Evolutionary conservation across 2,329 filamentous ascomycete genomes (phyloP), one percentile per base, ranked within the genome.

Genomic region (Fusarium sp.): DNA sequence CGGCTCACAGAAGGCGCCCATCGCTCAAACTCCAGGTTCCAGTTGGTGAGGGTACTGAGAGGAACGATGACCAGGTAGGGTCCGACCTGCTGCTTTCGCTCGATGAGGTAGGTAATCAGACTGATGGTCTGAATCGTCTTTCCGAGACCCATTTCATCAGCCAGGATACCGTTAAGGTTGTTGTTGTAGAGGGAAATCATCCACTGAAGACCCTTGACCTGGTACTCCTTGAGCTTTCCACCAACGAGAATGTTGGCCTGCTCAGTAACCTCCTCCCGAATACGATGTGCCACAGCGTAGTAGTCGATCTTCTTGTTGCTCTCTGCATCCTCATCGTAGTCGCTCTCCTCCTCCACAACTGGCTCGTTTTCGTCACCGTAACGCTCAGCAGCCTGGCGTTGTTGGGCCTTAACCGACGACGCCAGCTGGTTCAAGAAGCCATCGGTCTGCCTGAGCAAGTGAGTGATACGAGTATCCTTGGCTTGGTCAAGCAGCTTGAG

Each of bases 141-240:
- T 80, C 96, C 96, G 71, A 99, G 92, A 90, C 96, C 96, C 96
- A 99, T 99, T 82, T 99, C 96, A 76, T 99, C 96, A 64, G 96
- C 96, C 75, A 99, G 85, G 72, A 99, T 98, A 87, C 96, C 96
- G 79, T 99, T 99, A 71, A 99, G 88, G 81, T 97, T 99, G 85
- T 99, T 99, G 89, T 99, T 99, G 87, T 98, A 99, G 13, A 99
- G 86, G 13, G 96, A 99, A 66, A 99, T 90, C 96, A 99, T 99
- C 96, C 96, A 99, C 80, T 99, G 95, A 51, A 99, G 84, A 86
- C 96, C 96, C 89, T 97, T 98, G 81, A 99, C 73, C 82, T 99
- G 96, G 81, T 99, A 99, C 79, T 99, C 96, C 81, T 99, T 99
- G 72, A 99, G 85, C 10, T 85, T 92, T 77, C 96, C 96, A 78